Conservation (phyloP, 2,329 filamentous ascomycete species). For the Chrysosporium queenslandicum region DNA sequence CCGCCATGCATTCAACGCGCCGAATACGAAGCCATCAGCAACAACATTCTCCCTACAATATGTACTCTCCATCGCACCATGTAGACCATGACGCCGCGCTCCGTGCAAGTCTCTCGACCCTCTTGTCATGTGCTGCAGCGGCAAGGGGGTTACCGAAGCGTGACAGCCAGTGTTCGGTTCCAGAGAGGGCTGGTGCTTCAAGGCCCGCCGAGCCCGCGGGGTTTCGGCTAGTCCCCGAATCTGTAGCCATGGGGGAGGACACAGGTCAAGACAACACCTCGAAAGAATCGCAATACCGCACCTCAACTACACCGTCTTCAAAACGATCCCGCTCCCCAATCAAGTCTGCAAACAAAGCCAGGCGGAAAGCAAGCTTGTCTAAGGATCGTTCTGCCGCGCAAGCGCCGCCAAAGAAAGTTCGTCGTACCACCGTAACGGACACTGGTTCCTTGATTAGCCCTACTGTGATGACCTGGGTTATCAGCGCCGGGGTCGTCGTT, state of each 20-base stretch:
- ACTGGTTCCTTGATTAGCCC: constrained; percentile 40
- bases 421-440: constrained; percentile 23
- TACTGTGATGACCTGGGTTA: constrained; percentile 56
- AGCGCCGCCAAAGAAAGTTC: constrained; percentile 29
- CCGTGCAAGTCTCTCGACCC: constrained; percentile 82
- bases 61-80: constrained; percentile 64
- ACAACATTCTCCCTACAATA: constrained; percentile 52
- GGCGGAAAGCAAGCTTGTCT: constrained; percentile 26
- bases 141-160: constrained; percentile 68
- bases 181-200: constrained; percentile 17
- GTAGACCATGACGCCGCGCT: constrained; percentile 89
- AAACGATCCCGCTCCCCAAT: constrained; percentile 21
- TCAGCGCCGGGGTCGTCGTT: constrained; percentile 55
- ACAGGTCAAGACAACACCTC: constrained; percentile 15
- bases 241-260: constrained; percentile 37
- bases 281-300: constrained; percentile 17
- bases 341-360: constrained; percentile 15
- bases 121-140: constrained; percentile 88
- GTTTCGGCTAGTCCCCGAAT: constrained; percentile 52
- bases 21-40: constrained; percentile 33
- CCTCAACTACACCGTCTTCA: constrained; percentile 16
- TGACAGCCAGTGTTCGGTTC: constrained; percentile 24
- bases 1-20: constrained; percentile 27
- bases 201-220: constrained; percentile 40
- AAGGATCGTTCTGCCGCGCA: constrained; percentile 29